Evolutionary conservation across 2,329 filamentous ascomycete species (phyloP).

Genomic region (Colletotrichum abscissum): DNA sequence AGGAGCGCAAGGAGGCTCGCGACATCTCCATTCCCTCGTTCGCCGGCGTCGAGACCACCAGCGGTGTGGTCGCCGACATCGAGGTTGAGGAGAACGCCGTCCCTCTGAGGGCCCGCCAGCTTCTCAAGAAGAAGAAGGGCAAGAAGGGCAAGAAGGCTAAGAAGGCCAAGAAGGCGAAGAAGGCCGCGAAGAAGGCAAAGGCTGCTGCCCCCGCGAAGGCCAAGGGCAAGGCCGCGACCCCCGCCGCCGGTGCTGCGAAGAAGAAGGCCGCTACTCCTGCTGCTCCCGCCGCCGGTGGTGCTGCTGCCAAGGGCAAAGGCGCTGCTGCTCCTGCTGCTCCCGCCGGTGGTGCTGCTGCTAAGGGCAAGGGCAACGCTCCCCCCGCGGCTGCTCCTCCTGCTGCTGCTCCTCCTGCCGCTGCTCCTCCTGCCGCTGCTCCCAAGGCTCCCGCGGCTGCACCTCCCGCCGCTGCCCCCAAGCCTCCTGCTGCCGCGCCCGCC

Average conservation of each 20-base stretch:
- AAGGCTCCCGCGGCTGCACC: neutral
- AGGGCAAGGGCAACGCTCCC: conserved; percentile 19
- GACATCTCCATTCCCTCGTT: conserved; percentile 28
- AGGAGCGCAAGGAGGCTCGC: conserved; percentile 25
- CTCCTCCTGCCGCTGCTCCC: neutral
- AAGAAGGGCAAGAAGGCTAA: conserved; percentile 26
- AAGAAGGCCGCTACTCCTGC: neutral
- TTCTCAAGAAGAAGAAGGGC: conserved; percentile 29
- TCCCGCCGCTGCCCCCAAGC: neutral
- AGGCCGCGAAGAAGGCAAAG: conserved; percentile 27
- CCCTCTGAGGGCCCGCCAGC: conserved; percentile 25
- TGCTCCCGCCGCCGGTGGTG: neutral
- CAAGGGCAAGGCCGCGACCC: conserved; percentile 5
- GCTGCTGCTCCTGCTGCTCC: neutral
- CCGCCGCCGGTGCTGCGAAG: conserved; percentile 3
- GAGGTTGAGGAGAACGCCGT: conserved; percentile 18
- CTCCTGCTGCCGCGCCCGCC: conserved; percentile 5
- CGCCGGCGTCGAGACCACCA: conserved; percentile 26
- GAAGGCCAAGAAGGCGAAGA: conserved; percentile 18
- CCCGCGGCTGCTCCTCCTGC: conserved; percentile 5
- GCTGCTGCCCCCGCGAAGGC: conserved; percentile 13
- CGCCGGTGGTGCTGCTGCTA: conserved; percentile 10
- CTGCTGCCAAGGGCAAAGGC: conserved; percentile 16
- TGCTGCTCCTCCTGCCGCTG: neutral
- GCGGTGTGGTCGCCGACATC: conserved; percentile 21